Percentiles rank a stretch among this genome's conserved stretches.
These are phyloP conservation scores for Plenodomus tracheiphilus DNA, from an alignment of 2,329 filamentous ascomycete genomes.

Conservation along the genomic window DNA sequence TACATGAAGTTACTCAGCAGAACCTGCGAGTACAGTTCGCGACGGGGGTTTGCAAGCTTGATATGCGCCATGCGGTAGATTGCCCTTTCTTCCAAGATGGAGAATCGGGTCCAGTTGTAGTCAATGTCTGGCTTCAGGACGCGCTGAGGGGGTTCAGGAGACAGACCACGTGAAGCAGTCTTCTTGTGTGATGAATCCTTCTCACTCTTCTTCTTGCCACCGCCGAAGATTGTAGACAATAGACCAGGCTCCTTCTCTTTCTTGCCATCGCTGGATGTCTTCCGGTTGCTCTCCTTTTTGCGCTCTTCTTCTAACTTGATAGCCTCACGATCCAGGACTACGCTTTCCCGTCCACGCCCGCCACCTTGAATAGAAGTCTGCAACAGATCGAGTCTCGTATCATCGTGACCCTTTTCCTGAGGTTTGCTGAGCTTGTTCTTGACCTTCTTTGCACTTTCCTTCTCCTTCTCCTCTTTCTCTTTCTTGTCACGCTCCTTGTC, in stretches of 20 bases:
- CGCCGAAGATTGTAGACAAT: conserved; percentile 92
- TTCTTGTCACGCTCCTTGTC: conserved; percentile 67
- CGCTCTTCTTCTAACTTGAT: conserved; percentile 78
- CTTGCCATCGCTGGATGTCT: conserved; percentile 68
- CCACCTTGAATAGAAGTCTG: conserved; percentile 81
- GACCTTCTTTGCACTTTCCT: conserved; percentile 49
- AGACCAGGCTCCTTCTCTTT: conserved; percentile 86
- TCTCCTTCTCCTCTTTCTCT: conserved; percentile 46
- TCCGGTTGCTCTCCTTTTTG: conserved; percentile 77
- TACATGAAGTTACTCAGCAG: conserved; percentile 99
- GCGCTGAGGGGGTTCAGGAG: conserved; percentile 73
- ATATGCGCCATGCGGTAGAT: conserved; percentile 99
- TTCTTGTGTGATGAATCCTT: conserved; percentile 76
- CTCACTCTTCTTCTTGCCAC: conserved; percentile 83
- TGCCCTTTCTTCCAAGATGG: conserved; percentile 90
- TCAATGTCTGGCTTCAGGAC: conserved; percentile 84
- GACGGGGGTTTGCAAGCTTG: conserved; percentile 95
- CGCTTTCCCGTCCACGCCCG: conserved; percentile 70
- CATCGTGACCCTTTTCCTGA: conserved; percentile 64
- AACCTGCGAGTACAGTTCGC: conserved; percentile 90
- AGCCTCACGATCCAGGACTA: conserved; percentile 78
- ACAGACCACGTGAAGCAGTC: conserved; percentile 69
- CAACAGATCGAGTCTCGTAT: conserved; percentile 79
- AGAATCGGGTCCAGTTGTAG: conserved; percentile 95
- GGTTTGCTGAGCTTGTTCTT: conserved; percentile 69